phyloP scores from a whole-genome alignment of 352 stramenopile genomes.

The Globisporangium orthogonon region DNA sequence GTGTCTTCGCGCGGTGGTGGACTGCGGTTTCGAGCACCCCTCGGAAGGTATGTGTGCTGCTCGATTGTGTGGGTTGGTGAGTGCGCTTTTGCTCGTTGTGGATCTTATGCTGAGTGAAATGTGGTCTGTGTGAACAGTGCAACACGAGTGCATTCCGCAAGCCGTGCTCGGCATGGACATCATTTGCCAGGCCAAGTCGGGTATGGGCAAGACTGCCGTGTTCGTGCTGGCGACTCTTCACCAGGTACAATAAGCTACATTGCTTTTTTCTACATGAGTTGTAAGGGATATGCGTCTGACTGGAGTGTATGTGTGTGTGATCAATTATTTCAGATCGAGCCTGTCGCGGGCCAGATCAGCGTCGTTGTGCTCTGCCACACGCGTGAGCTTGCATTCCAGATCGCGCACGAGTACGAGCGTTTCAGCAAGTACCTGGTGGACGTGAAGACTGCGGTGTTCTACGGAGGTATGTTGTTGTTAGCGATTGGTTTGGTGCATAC shows the following conservation, averaged over 20 bases:
- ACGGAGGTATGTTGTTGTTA: slow-evolving; percentile 71
- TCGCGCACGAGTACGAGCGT: slow-evolving; percentile 98
- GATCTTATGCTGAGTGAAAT: slow-evolving; percentile 11
- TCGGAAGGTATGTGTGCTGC: slow-evolving; percentile 88
- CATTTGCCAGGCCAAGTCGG: slow-evolving; percentile 99
- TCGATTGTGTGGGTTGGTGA: neutral
- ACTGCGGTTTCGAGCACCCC: slow-evolving; percentile 99
- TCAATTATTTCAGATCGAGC: slow-evolving; percentile 61
- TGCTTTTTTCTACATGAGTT: neutral
- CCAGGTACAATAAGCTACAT: slow-evolving; percentile 67
- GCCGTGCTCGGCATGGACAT: slow-evolving; percentile 99
- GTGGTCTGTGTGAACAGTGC: slow-evolving; percentile 52
- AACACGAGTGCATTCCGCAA: slow-evolving; percentile 99
- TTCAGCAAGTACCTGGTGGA: slow-evolving; percentile 98
- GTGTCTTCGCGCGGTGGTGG: slow-evolving; percentile 96
- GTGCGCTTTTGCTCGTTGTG: neutral
- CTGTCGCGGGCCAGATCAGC: slow-evolving; percentile 90
- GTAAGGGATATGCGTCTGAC: neutral
- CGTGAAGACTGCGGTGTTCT: slow-evolving; percentile 97
- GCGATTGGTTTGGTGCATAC: neutral
- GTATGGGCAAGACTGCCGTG: slow-evolving; percentile 99
- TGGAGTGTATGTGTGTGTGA: neutral
- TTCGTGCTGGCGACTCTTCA: slow-evolving; percentile 99
- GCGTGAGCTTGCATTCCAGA: slow-evolving; percentile 99
- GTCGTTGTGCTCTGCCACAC: slow-evolving; percentile 99